A percentile compares a stretch with the other conserved stretches of the same genome.
Conservation (phyloP, 495 filamentous ascomycete species). For the Aspergillus ellipticus region DNA sequence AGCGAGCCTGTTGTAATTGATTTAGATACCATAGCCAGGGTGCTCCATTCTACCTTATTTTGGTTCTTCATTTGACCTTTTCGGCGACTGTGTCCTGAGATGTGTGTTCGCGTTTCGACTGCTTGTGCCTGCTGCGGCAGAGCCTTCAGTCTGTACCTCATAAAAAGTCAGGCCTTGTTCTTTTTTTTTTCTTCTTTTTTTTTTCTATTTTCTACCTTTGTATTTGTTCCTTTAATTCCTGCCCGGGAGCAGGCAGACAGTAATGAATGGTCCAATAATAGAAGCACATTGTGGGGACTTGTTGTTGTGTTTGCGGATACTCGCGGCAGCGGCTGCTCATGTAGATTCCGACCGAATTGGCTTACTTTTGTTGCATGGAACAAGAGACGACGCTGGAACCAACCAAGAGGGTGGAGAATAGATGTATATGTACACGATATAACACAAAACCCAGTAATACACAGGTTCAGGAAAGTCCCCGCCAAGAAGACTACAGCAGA, state of each 20-base stretch:
- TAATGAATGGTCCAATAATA: neutral
- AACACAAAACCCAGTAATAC: neutral
- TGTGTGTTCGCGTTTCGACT: too few relatives aligned
- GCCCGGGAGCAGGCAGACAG: neutral
- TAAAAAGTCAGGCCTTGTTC: slow-evolving; percentile 1
- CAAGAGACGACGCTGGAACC: neutral
- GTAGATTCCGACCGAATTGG: slow-evolving; percentile 1
- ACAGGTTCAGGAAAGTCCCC: neutral
- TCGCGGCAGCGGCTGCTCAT: neutral
- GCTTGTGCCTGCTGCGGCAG: too few relatives aligned
- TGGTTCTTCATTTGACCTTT: slow-evolving; percentile 6
- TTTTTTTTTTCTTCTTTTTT: neutral
- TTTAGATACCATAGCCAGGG: slow-evolving; percentile 24
- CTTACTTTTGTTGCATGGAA: neutral
- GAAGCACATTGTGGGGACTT: neutral
- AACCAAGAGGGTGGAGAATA: neutral
- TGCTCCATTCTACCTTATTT: slow-evolving; percentile 10
- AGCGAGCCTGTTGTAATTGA: slow-evolving; percentile 13
- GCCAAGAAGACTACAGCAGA: neutral
- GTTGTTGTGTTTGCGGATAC: too few relatives aligned
- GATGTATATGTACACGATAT: slow-evolving; percentile 7
- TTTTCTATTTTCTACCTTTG: slow-evolving; percentile 2
- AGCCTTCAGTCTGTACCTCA: too few relatives aligned
- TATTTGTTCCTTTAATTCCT: slow-evolving; percentile 1
- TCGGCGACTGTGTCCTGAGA: neutral